Percentiles rank a stretch among this genome's conserved stretches.
phyloP scores from a whole-genome alignment of 176 grass and related monocot species.

The Dactylis glomerata region DNA sequence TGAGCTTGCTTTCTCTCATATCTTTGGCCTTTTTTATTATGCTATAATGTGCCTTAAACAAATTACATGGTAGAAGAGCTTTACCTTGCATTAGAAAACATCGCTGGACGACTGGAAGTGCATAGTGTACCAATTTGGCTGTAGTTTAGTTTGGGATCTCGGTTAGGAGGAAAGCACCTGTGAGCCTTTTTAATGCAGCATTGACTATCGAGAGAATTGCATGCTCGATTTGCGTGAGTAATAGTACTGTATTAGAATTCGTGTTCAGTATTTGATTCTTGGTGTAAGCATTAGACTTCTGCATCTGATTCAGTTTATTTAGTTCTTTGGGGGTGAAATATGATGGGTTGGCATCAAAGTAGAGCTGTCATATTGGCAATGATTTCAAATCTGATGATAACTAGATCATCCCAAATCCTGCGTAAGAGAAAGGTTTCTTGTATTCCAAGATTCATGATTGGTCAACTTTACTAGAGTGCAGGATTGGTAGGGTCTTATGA shows the following conservation, averaged over 20 bases:
- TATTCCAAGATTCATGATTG: neutral
- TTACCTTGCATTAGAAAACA: neutral
- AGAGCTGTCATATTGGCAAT: neutral
- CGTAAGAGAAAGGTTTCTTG: neutral
- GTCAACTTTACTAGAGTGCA: neutral
- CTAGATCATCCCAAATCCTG: neutral
- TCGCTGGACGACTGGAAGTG: neutral
- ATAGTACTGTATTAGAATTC: neutral
- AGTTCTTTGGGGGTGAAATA: neutral
- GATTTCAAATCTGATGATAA: neutral
- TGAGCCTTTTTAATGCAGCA: neutral
- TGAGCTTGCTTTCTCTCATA: neutral
- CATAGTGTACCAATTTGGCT: neutral
- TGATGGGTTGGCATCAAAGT: neutral
- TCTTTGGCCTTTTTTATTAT: neutral
- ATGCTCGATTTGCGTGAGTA: neutral
- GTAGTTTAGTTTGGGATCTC: neutral
- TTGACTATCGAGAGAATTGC: neutral
- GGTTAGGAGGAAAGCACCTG: neutral
- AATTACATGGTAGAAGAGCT: no score
- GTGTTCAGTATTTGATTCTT: neutral
- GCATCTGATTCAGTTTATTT: neutral
- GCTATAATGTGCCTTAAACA: no score
- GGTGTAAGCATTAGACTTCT: neutral
- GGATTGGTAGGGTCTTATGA: neutral